Evolutionary conservation across 192 early-diverging fungal species (phyloP).

Genomic region (Phlyctochytrium planicorne): DNA sequence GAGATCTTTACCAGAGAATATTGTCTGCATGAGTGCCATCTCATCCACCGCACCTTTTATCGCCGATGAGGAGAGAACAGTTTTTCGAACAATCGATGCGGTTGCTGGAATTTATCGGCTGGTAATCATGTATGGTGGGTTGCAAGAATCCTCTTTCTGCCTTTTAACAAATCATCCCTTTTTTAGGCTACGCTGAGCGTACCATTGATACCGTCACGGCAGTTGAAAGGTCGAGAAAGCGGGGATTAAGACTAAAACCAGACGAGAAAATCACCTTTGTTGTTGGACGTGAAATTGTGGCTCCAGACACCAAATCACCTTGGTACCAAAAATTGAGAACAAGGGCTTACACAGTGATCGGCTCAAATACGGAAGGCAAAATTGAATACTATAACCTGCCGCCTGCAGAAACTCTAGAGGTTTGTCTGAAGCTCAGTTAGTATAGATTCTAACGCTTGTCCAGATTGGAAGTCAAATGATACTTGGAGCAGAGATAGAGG

Average conservation of each 20-base stretch:
- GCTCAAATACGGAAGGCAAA: constrained; percentile 38
- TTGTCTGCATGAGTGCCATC: constrained; percentile 44
- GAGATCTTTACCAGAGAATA: constrained; percentile 36
- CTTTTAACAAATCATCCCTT: neutral
- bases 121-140: constrained; percentile 42
- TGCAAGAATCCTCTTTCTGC: no score
- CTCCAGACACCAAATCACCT: neutral
- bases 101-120: constrained; percentile 42
- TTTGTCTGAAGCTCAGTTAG: constrained; percentile 13
- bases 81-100: constrained; percentile 45
- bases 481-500: neutral
- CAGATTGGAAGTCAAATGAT: neutral
- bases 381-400: constrained; percentile 46
- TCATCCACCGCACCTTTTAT: constrained; percentile 38
- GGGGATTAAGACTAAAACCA: constrained; percentile 32
- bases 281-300: constrained; percentile 39
- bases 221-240: constrained; percentile 34
- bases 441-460: neutral
- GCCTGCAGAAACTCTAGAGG: constrained; percentile 34
- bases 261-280: constrained; percentile 35
- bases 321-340: constrained; percentile 18
- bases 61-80: constrained; percentile 41
- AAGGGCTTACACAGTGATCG: constrained; percentile 25
- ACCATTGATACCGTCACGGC: constrained; percentile 35
- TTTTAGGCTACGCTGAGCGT: constrained; percentile 44